Conservation (phyloP, 148 eudicot species). For the Chenopodium formosanum region DNA sequence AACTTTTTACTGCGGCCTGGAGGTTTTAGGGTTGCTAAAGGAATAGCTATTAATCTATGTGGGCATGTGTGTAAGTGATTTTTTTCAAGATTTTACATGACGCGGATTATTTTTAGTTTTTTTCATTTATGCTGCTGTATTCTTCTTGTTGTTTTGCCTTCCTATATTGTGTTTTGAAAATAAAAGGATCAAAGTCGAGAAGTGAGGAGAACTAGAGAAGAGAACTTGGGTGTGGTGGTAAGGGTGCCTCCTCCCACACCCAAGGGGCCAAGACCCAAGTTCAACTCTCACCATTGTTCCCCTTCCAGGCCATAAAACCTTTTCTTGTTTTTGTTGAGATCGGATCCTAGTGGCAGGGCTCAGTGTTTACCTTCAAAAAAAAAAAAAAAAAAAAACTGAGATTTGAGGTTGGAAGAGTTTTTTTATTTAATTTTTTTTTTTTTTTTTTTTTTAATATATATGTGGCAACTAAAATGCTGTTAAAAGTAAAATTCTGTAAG, state of each 20-base stretch:
- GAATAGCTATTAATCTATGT: background rate
- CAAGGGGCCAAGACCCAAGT: too few species aligned
- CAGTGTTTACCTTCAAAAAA: too few species aligned
- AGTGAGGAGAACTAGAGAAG: too few species aligned
- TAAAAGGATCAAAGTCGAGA: background rate
- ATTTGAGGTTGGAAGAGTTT: background rate
- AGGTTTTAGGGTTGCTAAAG: conserved; percentile 3
- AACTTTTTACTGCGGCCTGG: background rate
- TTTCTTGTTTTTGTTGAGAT: too few species aligned
- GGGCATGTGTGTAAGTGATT: background rate
- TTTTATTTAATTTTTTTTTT: too few species aligned
- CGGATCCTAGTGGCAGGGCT: too few species aligned
- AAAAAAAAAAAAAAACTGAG: background rate
- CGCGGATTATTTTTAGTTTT: too few species aligned
- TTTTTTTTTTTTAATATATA: background rate
- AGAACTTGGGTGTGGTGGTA: too few species aligned
- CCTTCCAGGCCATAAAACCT: too few species aligned
- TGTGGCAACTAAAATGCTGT: background rate
- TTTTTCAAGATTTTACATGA: background rate
- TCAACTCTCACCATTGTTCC: too few species aligned
- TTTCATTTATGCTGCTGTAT: background rate
- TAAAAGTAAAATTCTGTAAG: background rate
- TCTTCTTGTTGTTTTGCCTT: background rate
- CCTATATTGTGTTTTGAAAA: background rate
- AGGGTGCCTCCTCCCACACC: too few species aligned